Percentiles rank a stretch among this genome's conserved stretches.
Evolutionary conservation across 2,329 filamentous ascomycete species (phyloP).

Genomic region (Microsporum ferrugineum): DNA sequence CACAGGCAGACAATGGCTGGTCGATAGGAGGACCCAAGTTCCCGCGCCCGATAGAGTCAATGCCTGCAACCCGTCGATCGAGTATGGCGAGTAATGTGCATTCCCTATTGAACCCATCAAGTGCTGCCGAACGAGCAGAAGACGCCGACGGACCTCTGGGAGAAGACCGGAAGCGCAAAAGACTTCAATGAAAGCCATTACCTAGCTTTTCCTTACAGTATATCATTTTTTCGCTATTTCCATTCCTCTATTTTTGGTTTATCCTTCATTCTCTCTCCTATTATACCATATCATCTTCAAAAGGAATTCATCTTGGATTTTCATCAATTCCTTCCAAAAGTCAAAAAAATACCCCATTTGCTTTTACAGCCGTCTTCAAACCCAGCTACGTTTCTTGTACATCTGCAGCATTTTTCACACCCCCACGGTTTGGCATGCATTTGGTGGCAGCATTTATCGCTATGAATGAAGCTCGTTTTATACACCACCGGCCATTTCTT

Average conservation of each 20-base stretch:
- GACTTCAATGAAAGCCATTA: constrained; percentile 33
- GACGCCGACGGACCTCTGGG: constrained; percentile 46
- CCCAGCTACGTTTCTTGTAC: not conserved
- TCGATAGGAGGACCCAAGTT: constrained; percentile 38
- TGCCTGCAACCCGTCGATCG: constrained; percentile 53
- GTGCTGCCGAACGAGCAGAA: constrained; percentile 54
- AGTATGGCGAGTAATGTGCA: constrained; percentile 63
- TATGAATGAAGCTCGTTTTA: not conserved
- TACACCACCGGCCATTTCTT: not conserved
- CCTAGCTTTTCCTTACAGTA: not conserved
- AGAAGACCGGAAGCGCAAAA: constrained; percentile 53
- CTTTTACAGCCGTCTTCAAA: not conserved
- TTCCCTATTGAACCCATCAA: constrained; percentile 55
- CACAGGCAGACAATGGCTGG: constrained; percentile 45
- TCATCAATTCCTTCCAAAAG: not conserved
- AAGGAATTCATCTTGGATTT: not conserved
- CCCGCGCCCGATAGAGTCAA: constrained; percentile 28
- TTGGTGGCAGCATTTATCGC: not conserved
- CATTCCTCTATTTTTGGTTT: not conserved
- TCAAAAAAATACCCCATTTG: constrained; percentile 2
- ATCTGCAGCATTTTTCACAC: not conserved
- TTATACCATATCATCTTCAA: not conserved
- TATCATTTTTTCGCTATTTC: not conserved
- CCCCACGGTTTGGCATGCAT: not conserved
- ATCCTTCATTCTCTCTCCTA: not conserved